phyloP scores from a whole-genome alignment of 345 rosid species.

The Mallotus nudiflorus region DNA sequence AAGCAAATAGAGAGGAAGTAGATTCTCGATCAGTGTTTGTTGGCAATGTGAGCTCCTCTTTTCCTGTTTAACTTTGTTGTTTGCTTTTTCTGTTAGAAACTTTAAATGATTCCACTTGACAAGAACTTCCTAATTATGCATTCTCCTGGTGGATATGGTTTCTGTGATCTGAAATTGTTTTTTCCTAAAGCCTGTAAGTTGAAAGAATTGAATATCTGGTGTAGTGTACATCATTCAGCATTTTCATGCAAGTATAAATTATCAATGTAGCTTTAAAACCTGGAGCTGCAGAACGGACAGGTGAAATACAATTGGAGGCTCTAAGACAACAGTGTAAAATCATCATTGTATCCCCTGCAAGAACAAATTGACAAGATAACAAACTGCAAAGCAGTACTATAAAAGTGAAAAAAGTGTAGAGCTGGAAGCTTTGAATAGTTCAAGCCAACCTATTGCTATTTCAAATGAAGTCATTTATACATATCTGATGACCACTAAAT shows the following conservation, averaged over 20 bases:
- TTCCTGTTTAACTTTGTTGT: slow-evolving; percentile 14
- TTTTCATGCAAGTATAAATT: not conserved
- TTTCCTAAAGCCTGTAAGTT: not conserved
- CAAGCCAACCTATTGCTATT: not conserved
- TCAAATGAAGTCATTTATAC: not conserved
- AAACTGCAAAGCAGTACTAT: not conserved
- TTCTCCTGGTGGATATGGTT: not conserved
- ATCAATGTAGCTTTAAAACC: not conserved
- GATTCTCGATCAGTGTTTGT: slow-evolving; percentile 75
- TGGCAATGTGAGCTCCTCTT: slow-evolving; percentile 66
- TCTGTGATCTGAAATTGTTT: not conserved
- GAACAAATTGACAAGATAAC: not conserved
- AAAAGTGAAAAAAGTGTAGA: not conserved
- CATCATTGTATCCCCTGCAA: not conserved
- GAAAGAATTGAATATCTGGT: not conserved
- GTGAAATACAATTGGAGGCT: not conserved
- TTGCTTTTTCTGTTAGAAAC: slow-evolving; percentile 7
- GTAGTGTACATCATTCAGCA: not conserved
- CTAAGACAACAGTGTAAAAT: not conserved
- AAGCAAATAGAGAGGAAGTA: slow-evolving; percentile 64
- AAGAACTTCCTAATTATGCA: not conserved
- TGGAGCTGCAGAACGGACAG: not conserved
- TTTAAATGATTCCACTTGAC: not conserved
- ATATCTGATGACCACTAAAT: not conserved
- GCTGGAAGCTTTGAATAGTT: not conserved